phyloP scores from a whole-genome alignment of 2,329 filamentous ascomycete species.

The Tolypocladium pustulatum region DNA sequence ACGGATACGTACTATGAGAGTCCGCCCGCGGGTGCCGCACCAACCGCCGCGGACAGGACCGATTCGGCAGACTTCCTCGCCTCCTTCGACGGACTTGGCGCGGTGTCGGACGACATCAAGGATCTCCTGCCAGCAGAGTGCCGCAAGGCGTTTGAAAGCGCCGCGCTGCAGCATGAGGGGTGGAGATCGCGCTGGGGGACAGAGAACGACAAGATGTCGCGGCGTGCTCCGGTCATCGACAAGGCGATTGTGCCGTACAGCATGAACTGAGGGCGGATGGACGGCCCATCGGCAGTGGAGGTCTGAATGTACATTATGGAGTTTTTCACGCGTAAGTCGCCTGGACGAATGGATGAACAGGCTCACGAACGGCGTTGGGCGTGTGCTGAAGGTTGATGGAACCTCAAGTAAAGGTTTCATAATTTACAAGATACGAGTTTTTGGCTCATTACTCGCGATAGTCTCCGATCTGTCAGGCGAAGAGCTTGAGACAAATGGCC shows the following conservation, averaged over 20 bases:
- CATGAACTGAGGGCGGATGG: conserved; percentile 17
- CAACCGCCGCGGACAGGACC: conserved; percentile 31
- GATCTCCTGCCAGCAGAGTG: conserved; percentile 60
- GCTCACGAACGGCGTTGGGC: conserved; percentile 1
- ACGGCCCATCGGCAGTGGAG: background rate
- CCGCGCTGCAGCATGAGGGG: conserved; percentile 50
- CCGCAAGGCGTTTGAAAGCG: conserved; percentile 59
- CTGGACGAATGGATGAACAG: background rate
- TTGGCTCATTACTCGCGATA: background rate
- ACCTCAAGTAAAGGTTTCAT: background rate
- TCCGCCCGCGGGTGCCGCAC: conserved; percentile 34
- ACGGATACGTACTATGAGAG: conserved; percentile 45
- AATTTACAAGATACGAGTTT: background rate
- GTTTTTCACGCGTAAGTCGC: background rate
- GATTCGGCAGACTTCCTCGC: conserved; percentile 36
- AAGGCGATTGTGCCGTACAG: conserved; percentile 53
- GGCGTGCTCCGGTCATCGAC: conserved; percentile 47
- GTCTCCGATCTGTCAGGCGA: background rate
- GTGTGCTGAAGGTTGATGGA: background rate
- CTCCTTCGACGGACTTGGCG: conserved; percentile 50
- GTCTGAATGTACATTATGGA: background rate
- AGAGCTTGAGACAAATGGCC: background rate
- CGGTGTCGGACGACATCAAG: conserved; percentile 54
- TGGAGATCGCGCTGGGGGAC: conserved; percentile 70
- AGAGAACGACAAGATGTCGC: conserved; percentile 48